phyloP scores from a whole-genome alignment of 768 basidiomycete species.

The Mycena sanguinolenta region DNA sequence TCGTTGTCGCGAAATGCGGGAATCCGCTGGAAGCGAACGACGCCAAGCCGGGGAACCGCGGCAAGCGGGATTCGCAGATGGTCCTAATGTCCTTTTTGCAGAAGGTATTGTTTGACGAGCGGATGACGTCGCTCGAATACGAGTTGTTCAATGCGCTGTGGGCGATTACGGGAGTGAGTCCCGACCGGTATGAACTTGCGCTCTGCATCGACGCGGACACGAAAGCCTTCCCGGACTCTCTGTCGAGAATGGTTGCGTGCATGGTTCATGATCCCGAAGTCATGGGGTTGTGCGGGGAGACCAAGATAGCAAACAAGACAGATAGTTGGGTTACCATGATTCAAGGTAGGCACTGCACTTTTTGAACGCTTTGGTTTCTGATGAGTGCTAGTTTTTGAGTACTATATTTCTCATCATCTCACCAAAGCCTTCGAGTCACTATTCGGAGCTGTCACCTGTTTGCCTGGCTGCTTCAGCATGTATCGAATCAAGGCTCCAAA shows the following conservation, averaged over 20 bases:
- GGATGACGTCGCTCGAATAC: conserved; percentile 99
- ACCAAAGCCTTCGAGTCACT: conserved; percentile 99
- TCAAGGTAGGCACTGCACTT: conserved; percentile 85
- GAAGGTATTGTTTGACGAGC: conserved; percentile 99
- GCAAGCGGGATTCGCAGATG: conserved; percentile 98
- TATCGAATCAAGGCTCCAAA: conserved; percentile 99
- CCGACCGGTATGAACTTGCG: conserved; percentile 95
- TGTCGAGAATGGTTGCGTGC: conserved; percentile 95
- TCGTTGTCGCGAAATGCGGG: conserved; percentile 95
- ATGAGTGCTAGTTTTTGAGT: conserved; percentile 88
- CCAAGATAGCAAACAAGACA: conserved; percentile 99
- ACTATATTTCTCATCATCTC: conserved; percentile 99
- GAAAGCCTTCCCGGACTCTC: conserved; percentile 98
- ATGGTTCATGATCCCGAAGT: conserved; percentile 98
- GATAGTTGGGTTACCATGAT: conserved; percentile 99
- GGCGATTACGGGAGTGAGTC: conserved; percentile 94
- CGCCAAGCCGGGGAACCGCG: conserved; percentile 96
- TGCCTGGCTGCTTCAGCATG: conserved; percentile 99
- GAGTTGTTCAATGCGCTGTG: conserved; percentile 99
- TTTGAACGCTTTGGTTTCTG: conserved; percentile 37
- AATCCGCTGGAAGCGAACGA: conserved; percentile 93
- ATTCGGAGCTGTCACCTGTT: conserved; percentile 99
- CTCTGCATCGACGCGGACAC: conserved; percentile 98
- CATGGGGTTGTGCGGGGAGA: conserved; percentile 99
- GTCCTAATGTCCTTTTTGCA: conserved; percentile 99